phyloP scores from a whole-genome alignment of 768 basidiomycete genomes.

The Tulasnella sp. region DNA sequence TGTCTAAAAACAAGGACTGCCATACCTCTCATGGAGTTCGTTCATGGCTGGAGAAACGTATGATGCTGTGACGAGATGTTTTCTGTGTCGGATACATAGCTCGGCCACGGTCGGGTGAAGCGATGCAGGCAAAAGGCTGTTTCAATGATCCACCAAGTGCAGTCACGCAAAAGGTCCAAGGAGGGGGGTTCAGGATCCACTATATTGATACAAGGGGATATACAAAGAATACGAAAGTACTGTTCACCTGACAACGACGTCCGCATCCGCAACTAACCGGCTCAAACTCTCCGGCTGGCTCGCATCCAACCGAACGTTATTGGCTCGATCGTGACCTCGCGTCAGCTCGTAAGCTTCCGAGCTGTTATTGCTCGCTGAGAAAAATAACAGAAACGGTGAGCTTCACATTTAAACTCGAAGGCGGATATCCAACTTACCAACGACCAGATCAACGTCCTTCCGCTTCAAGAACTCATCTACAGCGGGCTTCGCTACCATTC shows the following conservation, averaged over 20 bases:
- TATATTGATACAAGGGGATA: background rate
- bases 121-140: constrained; percentile 65
- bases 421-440: constrained; percentile 45
- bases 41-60: constrained; percentile 77
- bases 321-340: constrained; percentile 33
- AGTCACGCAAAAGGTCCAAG: too few relatives aligned
- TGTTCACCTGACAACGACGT: constrained; percentile 74
- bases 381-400: too few relatives aligned
- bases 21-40: constrained; percentile 48
- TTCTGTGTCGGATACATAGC: constrained; percentile 53
- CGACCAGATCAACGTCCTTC: constrained; percentile 52
- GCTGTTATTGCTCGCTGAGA: constrained; percentile 68
- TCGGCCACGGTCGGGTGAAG: constrained; percentile 65
- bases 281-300: constrained; percentile 31
- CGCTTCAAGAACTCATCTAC: constrained; percentile 59
- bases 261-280: constrained; percentile 49
- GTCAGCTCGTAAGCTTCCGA: constrained; percentile 41
- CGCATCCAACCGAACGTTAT: constrained; percentile 50
- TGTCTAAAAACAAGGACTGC: too few relatives aligned
- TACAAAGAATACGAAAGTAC: background rate
- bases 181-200: too few relatives aligned
- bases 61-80: constrained; percentile 83
- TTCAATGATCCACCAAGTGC: too few relatives aligned
- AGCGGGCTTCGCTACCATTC: constrained; percentile 91
- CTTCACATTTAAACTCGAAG: background rate